Percentiles rank a stretch among this genome's conserved stretches.
These are phyloP conservation scores for Pinus taeda DNA, from an alignment of 75 land plant species.

Conservation along the genomic window DNA sequence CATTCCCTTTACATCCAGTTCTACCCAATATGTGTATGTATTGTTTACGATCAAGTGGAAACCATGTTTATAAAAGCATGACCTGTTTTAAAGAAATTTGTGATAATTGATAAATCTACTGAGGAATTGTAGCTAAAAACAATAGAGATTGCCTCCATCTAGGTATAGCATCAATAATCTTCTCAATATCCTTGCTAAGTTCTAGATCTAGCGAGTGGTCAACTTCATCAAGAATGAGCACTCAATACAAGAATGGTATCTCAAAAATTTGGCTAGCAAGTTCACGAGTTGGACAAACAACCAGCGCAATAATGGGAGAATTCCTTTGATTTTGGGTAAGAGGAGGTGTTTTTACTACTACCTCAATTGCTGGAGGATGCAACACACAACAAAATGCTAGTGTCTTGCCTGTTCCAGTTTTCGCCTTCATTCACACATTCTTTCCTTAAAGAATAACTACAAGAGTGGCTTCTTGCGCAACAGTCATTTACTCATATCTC, in stretches of 20 bases:
- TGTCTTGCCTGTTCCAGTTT: constrained; percentile 98
- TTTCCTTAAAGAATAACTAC: constrained; percentile 42
- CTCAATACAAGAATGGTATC: constrained; percentile 79
- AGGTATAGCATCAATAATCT: constrained; percentile 66
- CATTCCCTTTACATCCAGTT: constrained; percentile 70
- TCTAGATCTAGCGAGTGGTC: constrained; percentile 68
- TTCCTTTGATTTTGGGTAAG: constrained; percentile 34
- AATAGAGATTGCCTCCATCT: constrained; percentile 71
- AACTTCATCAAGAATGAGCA: constrained; percentile 80
- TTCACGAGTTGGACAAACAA: constrained; percentile 95
- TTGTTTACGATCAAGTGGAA: constrained; percentile 61
- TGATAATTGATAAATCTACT: constrained; percentile 67
- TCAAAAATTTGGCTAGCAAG: constrained; percentile 91
- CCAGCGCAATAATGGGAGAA: constrained; percentile 71
- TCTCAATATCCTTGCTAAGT: constrained; percentile 62
- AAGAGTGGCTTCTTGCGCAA: no score
- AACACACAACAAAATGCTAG: constrained; percentile 67
- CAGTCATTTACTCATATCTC: no score
- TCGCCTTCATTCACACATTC: constrained; percentile 96
- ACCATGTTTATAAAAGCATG: constrained; percentile 61
- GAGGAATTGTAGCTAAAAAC: constrained; percentile 72
- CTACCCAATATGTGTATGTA: constrained; percentile 75
- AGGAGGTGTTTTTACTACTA: constrained; percentile 54
- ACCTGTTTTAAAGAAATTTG: constrained; percentile 70
- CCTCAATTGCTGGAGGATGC: constrained; percentile 96